These are phyloP conservation scores for Phytophthora aleatoria DNA, from an alignment of 352 stramenopile species.

Conservation along the genomic window DNA sequence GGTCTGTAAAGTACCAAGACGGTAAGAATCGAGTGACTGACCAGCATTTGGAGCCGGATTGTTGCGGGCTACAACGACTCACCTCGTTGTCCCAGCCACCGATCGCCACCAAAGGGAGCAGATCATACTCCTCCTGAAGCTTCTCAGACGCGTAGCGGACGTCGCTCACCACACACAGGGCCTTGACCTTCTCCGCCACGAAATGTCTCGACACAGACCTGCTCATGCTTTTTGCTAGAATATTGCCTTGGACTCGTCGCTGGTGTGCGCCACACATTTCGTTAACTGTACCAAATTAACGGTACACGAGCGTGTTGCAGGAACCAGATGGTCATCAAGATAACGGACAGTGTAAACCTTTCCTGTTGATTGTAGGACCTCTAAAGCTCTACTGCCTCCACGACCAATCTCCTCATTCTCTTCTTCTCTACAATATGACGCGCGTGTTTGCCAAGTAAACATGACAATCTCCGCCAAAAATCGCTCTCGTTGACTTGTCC, in stretches of 20 bases:
- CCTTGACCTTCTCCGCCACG: conserved; percentile 62
- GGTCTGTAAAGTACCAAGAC: conserved; percentile 22
- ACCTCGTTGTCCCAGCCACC: conserved; percentile 69
- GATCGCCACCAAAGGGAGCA: conserved; percentile 60
- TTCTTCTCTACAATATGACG: conserved; percentile 35
- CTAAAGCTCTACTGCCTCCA: conserved; percentile 38
- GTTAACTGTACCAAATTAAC: not conserved
- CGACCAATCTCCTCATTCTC: conserved; percentile 12
- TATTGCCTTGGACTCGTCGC: not conserved
- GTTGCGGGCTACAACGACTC: not conserved
- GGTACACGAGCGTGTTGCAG: not conserved
- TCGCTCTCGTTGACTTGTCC: not conserved
- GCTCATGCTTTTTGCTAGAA: conserved; percentile 25
- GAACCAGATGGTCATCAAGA: not conserved
- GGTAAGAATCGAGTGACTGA: not conserved
- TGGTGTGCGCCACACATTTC: not conserved
- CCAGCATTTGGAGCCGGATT: not conserved
- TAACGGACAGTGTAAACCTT: not conserved
- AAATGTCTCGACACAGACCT: conserved; percentile 62
- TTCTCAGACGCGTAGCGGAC: conserved; percentile 43
- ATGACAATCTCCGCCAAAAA: conserved; percentile 18
- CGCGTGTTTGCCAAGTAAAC: conserved; percentile 7
- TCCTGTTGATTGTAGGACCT: conserved; percentile 26
- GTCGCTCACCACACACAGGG: conserved; percentile 69
- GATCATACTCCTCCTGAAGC: conserved; percentile 34